Base-by-base conservation (phyloP, 2,329 filamentous ascomycete genomes). In the Alternaria tenuissima region DNA sequence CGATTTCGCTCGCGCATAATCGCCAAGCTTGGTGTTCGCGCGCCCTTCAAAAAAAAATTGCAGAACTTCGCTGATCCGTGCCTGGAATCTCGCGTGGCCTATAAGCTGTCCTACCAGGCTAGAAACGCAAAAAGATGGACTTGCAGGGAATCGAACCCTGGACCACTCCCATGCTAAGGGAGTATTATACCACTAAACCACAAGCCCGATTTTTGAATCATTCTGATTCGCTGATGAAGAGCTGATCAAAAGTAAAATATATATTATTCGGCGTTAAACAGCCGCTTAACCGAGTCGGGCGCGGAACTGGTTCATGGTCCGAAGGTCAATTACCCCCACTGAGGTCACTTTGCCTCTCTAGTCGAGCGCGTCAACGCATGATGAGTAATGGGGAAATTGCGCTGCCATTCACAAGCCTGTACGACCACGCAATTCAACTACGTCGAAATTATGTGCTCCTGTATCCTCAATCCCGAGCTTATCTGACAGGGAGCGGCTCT, bases 111-210 rank as follows among this genome's bases (percentile, higher is more conserved):
- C 39, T 7, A 42, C 3, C 1, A 24, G 39, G 9, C 4, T 12
- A 7, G 28, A 7, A 48, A 3, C 18, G 46, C 46, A 58, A 58
- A 58, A 43, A 58, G 34, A 48, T 59, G 56, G 56, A 59, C 56
- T 59, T 46, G 56, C 56, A 46, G 56, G 51, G 56, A 59, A 57
- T 57, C 48, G 48, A 57, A 52, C 48, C 34, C 51, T 44, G 62
- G 62, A 64, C 62, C 62, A 62, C 62, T 64, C 62, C 59, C 62
- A 64, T 64, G 64, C 64, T 66, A 64, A 66, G 64, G 59, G 62
- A 64, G 59, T 64, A 64, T 66, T 60, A 64, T 66, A 64, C 64
- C 64, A 66, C 64, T 66, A 66, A 64, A 66, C 64, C 64, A 66
- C 64, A 57, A 66, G 64, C 64, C 64, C 64, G 44, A 28, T 16